Percentiles rank a stretch among this genome's conserved stretches.
phyloP scores from a whole-genome alignment of 306 rosid species.

The Quercus berberidifolia region DNA sequence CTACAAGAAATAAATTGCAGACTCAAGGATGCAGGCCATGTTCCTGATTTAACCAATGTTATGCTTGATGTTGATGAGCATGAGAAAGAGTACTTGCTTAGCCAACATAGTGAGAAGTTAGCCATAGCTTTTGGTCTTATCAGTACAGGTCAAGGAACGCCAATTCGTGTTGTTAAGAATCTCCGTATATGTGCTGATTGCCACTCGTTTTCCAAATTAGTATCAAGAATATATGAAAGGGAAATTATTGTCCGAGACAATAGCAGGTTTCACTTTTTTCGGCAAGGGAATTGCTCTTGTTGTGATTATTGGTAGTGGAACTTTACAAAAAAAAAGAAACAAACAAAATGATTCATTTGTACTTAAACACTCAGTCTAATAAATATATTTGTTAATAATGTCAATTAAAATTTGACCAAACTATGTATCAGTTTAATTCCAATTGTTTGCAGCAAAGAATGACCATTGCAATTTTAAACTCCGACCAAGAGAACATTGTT shows the following conservation, averaged over 20 bases:
- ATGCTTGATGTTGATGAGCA: slow-evolving; percentile 63
- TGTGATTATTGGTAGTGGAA: slow-evolving; percentile 59
- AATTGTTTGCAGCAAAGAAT: not conserved
- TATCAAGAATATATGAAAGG: slow-evolving; percentile 51
- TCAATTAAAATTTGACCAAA: not conserved
- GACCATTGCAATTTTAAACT: not conserved
- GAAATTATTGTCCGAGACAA: slow-evolving; percentile 64
- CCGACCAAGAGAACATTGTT: not conserved
- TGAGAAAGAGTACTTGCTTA: slow-evolving; percentile 61
- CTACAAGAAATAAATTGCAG: slow-evolving; percentile 55
- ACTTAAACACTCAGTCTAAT: not conserved
- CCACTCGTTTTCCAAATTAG: slow-evolving; percentile 65
- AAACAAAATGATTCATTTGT: not conserved
- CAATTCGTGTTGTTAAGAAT: slow-evolving; percentile 70
- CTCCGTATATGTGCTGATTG: slow-evolving; percentile 79
- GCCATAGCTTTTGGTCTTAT: slow-evolving; percentile 78
- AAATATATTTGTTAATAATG: not conserved
- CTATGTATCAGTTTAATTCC: not conserved
- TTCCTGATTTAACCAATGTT: slow-evolving; percentile 72
- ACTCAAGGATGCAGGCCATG: slow-evolving; percentile 53
- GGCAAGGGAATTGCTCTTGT: slow-evolving; percentile 66
- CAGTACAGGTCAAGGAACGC: slow-evolving; percentile 35
- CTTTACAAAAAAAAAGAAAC: not conserved
- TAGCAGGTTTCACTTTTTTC: slow-evolving; percentile 64
- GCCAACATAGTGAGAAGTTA: slow-evolving; percentile 71